Evolutionary conservation across 768 basidiomycete species (phyloP).

Genomic region (Mycena alexandri): DNA sequence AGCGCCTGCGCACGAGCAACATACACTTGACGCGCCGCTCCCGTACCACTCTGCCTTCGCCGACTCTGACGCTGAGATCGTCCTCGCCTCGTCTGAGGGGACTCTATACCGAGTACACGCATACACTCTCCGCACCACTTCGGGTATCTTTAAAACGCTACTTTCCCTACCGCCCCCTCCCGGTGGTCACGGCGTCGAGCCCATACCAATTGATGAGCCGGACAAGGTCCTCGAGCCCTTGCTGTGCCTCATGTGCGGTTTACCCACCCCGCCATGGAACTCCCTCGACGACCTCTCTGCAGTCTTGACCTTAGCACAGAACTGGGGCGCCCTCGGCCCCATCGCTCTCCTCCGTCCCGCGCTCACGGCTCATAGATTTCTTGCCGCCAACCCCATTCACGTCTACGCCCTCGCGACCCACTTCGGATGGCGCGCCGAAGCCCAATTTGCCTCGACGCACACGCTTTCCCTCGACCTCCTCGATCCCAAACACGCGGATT

Average conservation of each 20-base stretch:
- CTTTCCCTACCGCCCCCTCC: conserved; percentile 62
- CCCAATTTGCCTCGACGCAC: conserved; percentile 65
- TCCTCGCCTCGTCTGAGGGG: conserved; percentile 46
- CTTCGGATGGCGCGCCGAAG: conserved; percentile 72
- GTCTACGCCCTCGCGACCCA: conserved; percentile 70
- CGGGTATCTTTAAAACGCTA: conserved; percentile 63
- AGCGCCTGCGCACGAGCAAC: not conserved
- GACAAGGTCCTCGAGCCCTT: conserved; percentile 65
- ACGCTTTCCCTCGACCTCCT: conserved; percentile 68
- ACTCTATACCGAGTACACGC: conserved; percentile 61
- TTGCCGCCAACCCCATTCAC: conserved; percentile 59
- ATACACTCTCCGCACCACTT: conserved; percentile 63
- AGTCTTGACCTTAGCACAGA: conserved; percentile 72
- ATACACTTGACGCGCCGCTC: not conserved
- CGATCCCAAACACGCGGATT: conserved; percentile 54
- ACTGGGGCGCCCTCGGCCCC: conserved; percentile 78
- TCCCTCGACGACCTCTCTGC: conserved; percentile 67
- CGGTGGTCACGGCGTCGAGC: conserved; percentile 47
- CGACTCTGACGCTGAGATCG: conserved; percentile 37
- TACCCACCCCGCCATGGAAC: conserved; percentile 60
- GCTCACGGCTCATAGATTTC: conserved; percentile 61
- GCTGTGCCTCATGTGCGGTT: conserved; percentile 69
- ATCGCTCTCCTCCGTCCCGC: conserved; percentile 67
- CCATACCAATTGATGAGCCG: conserved; percentile 55
- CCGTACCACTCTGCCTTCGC: conserved; percentile 36